phyloP scores from a whole-genome alignment of 768 basidiomycete species.

The Boletus rufocinnamomeus region DNA sequence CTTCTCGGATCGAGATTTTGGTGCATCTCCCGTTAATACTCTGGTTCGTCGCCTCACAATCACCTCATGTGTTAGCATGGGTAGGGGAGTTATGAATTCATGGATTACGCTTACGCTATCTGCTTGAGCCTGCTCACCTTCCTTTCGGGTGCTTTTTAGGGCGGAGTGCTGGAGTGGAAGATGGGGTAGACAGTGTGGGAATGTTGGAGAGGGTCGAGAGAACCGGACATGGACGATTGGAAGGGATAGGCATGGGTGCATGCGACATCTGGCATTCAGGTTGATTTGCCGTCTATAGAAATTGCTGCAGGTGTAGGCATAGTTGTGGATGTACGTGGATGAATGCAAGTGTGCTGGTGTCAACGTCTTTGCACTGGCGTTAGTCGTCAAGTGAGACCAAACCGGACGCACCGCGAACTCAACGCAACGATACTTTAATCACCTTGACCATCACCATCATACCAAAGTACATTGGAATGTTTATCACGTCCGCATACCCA shows the following conservation, averaged over 20 bases:
- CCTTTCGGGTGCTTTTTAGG: constrained; percentile 21
- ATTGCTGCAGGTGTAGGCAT: no score
- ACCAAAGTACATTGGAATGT: no score
- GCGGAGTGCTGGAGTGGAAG: background rate
- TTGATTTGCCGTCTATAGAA: background rate
- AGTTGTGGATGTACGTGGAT: constrained; percentile 37
- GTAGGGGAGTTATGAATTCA: background rate
- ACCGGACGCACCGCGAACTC: no score
- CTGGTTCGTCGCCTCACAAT: background rate
- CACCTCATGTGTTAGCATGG: background rate
- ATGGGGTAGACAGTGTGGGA: background rate
- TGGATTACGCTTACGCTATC: background rate
- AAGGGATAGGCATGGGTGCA: constrained; percentile 29
- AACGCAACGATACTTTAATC: no score
- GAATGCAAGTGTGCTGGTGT: no score
- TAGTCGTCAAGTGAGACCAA: no score
- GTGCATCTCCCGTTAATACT: background rate
- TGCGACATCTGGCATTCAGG: constrained; percentile 2
- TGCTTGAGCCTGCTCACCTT: no score
- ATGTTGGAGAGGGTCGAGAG: constrained; percentile 19
- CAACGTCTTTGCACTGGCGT: no score
- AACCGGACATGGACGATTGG: constrained; percentile 14
- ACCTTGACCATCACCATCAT: no score
- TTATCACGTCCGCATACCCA: no score
- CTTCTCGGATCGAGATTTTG: background rate